These are phyloP conservation scores for Podospora comata DNA, from an alignment of 495 filamentous ascomycete genomes.

Conservation along the genomic window DNA sequence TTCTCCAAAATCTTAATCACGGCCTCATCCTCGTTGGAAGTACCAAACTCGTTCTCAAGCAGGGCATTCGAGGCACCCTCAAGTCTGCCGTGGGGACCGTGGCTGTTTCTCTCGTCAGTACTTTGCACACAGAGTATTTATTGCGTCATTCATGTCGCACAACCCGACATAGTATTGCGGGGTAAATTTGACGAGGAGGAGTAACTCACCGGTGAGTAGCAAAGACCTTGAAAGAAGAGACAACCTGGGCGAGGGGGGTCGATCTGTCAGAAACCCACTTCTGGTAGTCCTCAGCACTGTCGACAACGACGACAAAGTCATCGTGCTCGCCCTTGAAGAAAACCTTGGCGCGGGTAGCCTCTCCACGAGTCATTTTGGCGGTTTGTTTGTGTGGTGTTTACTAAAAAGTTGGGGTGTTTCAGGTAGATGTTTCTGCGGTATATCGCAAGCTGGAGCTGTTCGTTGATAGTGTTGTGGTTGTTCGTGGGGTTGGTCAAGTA, in stretches of 20 bases:
- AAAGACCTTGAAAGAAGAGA: constrained; percentile 87
- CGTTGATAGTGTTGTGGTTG: neutral
- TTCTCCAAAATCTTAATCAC: constrained; percentile 75
- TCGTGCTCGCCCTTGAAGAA: constrained; percentile 86
- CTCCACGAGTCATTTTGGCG: constrained; percentile 72
- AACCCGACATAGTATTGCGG: neutral
- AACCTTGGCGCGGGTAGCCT: constrained; percentile 70
- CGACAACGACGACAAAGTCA: constrained; percentile 88
- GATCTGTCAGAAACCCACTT: constrained; percentile 81
- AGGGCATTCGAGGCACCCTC: constrained; percentile 68
- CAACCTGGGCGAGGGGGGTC: constrained; percentile 76
- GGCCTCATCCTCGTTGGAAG: constrained; percentile 68
- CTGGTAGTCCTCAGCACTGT: constrained; percentile 65
- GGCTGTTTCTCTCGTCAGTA: constrained; percentile 49
- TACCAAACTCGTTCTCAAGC: constrained; percentile 87
- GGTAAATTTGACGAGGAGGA: neutral
- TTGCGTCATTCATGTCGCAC: constrained; percentile 8
- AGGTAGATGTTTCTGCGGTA: neutral
- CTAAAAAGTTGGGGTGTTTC: constrained; percentile 23
- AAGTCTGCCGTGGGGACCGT: constrained; percentile 77
- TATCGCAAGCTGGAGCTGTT: neutral
- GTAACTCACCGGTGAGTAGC: constrained; percentile 78
- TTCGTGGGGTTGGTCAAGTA: neutral
- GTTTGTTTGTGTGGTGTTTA: constrained; percentile 19
- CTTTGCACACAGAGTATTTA: neutral